phyloP scores from a whole-genome alignment of 208 protist genomes.

The Crithidia brevicula region DNA sequence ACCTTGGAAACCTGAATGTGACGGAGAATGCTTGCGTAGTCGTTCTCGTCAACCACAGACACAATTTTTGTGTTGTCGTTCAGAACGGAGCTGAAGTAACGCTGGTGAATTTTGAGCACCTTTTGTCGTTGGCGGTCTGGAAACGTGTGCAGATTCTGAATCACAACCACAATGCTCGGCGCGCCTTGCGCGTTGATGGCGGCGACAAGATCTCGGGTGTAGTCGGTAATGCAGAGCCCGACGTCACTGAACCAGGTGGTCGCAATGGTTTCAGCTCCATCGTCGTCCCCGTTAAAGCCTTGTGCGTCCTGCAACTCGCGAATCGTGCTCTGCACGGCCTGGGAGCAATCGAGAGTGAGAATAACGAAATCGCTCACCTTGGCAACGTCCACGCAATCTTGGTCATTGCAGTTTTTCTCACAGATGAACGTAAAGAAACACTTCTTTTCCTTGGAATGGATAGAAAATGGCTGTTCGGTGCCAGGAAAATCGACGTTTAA shows the following conservation, averaged over 20 bases:
- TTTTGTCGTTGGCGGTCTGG: conserved; percentile 71
- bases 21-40: conserved; percentile 55
- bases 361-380: conserved; percentile 89
- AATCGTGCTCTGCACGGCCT: conserved; percentile 84
- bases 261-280: conserved; percentile 54
- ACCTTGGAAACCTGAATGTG: conserved; percentile 79
- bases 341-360: conserved; percentile 77
- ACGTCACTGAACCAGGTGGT: conserved; percentile 89
- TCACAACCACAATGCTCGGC: conserved; percentile 68
- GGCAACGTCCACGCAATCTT: conserved; percentile 80
- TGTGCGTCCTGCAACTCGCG: conserved; percentile 55
- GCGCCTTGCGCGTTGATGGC: conserved; percentile 79
- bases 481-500: conserved; percentile 47
- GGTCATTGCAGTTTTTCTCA: conserved; percentile 83
- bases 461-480: conserved; percentile 53
- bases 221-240: conserved; percentile 88
- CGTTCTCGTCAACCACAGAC: conserved; percentile 42
- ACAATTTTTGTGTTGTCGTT: conserved; percentile 78
- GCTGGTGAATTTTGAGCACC: conserved; percentile 82
- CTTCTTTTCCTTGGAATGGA: conserved; percentile 70
- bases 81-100: conserved; percentile 85
- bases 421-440: conserved; percentile 76
- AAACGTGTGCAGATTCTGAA: conserved; percentile 87
- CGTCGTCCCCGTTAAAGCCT: conserved; percentile 31
- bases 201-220: conserved; percentile 78